These are phyloP conservation scores for Epichloe elymi DNA, from an alignment of 2,329 filamentous ascomycete species.

Conservation along the genomic window DNA sequence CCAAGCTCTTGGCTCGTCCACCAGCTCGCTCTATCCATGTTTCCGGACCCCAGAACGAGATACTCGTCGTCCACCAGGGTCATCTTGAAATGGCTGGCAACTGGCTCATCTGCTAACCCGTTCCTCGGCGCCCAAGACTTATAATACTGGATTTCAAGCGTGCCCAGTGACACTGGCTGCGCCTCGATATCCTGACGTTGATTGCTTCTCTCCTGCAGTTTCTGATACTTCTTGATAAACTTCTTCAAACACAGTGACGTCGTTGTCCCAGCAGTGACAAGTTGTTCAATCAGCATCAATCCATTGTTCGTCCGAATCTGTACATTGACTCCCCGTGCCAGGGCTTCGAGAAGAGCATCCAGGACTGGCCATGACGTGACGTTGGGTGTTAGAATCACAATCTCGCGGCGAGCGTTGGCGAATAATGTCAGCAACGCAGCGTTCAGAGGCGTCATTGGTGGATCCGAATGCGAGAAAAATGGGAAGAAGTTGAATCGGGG, in stretches of 20 bases:
- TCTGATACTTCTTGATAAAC: conserved; percentile 42
- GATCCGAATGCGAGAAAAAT: conserved; percentile 33
- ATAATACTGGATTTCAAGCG: conserved; percentile 47
- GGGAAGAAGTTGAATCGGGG: conserved; percentile 48
- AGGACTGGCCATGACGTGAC: conserved; percentile 56
- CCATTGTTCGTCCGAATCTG: conserved; percentile 51
- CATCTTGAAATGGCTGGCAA: conserved; percentile 67
- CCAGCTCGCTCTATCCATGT: conserved; percentile 77
- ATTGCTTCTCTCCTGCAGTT: conserved; percentile 9
- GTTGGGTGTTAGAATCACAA: conserved; percentile 68
- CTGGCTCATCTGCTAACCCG: conserved; percentile 39
- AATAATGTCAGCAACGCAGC: conserved; percentile 49
- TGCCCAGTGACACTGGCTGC: conserved; percentile 29
- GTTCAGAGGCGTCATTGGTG: conserved; percentile 56
- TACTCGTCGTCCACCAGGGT: conserved; percentile 57
- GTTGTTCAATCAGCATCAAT: conserved; percentile 69
- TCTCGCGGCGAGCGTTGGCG: conserved; percentile 38
- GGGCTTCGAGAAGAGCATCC: conserved; percentile 43
- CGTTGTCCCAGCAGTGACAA: conserved; percentile 66
- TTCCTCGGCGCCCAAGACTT: conserved; percentile 21
- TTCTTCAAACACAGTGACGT: conserved; percentile 50
- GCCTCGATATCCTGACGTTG: conserved; percentile 26
- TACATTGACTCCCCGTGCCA: conserved; percentile 55
- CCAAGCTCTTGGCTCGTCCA: conserved; percentile 78
- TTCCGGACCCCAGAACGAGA: conserved; percentile 63